Evolutionary conservation across 768 basidiomycete genomes (phyloP).

Genomic region (Boletales sp.): DNA sequence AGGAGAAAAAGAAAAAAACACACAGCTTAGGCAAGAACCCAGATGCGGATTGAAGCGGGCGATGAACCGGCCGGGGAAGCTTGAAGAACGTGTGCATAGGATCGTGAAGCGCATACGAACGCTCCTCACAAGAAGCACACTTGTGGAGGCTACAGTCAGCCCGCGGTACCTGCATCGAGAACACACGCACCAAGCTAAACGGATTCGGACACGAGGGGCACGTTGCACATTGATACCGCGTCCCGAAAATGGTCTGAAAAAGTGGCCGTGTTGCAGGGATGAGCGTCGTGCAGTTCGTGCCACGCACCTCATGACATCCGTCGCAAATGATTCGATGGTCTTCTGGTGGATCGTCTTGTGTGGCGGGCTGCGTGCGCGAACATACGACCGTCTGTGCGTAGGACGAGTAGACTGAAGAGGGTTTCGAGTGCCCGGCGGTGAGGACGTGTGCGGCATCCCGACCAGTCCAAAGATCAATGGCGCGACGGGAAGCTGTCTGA

Average conservation of each 20-base stretch:
- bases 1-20: slow-evolving; percentile 18
- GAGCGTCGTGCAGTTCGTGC: not conserved
- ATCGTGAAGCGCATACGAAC: slow-evolving; percentile 78
- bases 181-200: slow-evolving; percentile 63
- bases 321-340: slow-evolving; percentile 64
- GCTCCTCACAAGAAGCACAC: slow-evolving; percentile 79
- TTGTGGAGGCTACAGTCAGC: slow-evolving; percentile 26
- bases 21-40: slow-evolving; percentile 71
- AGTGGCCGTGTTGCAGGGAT: not conserved
- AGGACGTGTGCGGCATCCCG: slow-evolving; percentile 67
- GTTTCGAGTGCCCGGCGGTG: slow-evolving; percentile 44
- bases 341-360: slow-evolving; percentile 29
- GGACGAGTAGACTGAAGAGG: slow-evolving; percentile 57
- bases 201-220: slow-evolving; percentile 72
- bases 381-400: slow-evolving; percentile 70
- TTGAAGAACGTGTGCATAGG: slow-evolving; percentile 88
- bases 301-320: slow-evolving; percentile 54
- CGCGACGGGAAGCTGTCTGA: slow-evolving; percentile 70
- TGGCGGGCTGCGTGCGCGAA: slow-evolving; percentile 33
- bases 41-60: slow-evolving; percentile 47
- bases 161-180: no score
- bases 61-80: slow-evolving; percentile 73
- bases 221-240: slow-evolving; percentile 85
- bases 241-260: slow-evolving; percentile 67
- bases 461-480: slow-evolving; percentile 71